Conservation (phyloP, 176 grass and related monocot species). For the Aegilops bicornis region DNA sequence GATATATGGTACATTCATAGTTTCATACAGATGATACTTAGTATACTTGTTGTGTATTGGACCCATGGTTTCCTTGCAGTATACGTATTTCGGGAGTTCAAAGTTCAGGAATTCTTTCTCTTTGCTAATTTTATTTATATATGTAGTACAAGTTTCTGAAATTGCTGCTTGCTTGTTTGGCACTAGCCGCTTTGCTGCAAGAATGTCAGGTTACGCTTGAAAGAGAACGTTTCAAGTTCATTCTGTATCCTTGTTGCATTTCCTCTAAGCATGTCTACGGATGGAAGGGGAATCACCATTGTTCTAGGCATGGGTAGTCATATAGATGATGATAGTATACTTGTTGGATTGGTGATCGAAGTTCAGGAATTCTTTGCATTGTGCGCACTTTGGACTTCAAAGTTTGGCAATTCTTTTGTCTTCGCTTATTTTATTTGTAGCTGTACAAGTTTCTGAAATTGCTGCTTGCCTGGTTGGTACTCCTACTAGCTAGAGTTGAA, state of each 20-base stretch:
- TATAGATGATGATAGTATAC: too few species aligned
- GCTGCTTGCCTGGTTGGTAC: background rate
- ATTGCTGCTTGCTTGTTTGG: background rate
- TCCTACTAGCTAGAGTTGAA: too few species aligned
- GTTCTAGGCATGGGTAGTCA: too few species aligned
- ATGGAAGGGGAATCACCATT: too few species aligned
- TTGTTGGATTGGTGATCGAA: background rate
- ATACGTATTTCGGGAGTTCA: background rate
- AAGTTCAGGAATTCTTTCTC: background rate
- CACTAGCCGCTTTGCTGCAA: background rate
- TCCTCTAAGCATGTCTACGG: too few species aligned
- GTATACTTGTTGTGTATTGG: constrained; percentile 20
- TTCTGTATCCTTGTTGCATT: too few species aligned
- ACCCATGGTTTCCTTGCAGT: background rate
- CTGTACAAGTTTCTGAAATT: background rate
- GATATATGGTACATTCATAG: constrained; percentile 1
- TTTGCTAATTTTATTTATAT: background rate
- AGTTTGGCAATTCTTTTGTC: background rate
- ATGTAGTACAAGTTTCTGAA: background rate
- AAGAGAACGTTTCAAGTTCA: background rate
- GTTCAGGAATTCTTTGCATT: background rate
- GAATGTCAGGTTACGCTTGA: background rate
- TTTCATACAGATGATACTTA: constrained; percentile 35
- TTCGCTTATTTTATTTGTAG: background rate
- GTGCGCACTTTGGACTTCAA: background rate